These are phyloP conservation scores for Cinnamomum chago DNA, from an alignment of 164 flowering plant species.

Conservation along the genomic window DNA sequence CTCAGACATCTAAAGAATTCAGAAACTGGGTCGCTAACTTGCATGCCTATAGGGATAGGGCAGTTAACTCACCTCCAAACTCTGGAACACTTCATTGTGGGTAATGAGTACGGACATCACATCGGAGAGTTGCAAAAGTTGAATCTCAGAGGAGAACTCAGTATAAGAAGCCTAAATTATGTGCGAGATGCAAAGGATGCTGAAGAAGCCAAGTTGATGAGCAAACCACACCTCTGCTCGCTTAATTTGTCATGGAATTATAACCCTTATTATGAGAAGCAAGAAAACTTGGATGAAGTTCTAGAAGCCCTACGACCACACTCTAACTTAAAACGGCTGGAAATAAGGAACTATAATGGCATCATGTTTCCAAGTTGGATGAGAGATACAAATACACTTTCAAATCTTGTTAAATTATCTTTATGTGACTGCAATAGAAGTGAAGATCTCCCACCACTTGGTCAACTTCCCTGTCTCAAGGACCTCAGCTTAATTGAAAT, in stretches of 20 bases:
- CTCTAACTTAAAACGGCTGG: not conserved
- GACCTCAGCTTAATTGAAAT: slow-evolving; percentile 5
- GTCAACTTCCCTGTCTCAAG: slow-evolving; percentile 10
- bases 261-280: not conserved
- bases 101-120: not conserved
- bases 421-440: slow-evolving; percentile 21
- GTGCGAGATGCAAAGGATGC: not conserved
- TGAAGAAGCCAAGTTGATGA: not conserved
- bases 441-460: slow-evolving; percentile 13
- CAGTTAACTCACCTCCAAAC: slow-evolving; percentile 1
- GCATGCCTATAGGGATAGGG: not conserved
- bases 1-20: not conserved
- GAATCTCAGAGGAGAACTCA: slow-evolving; percentile 2
- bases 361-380: not conserved
- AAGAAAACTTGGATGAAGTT: not conserved
- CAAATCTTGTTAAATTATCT: slow-evolving; percentile 4
- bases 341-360: not conserved
- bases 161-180: not conserved
- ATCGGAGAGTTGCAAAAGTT: not conserved
- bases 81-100: not conserved
- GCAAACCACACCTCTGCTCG: not conserved
- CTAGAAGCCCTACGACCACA: not conserved
- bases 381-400: not conserved
- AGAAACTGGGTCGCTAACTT: not conserved
- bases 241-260: not conserved